Evolutionary conservation across 306 rosid species (phyloP).

Genomic region (Parietaria judaica): DNA sequence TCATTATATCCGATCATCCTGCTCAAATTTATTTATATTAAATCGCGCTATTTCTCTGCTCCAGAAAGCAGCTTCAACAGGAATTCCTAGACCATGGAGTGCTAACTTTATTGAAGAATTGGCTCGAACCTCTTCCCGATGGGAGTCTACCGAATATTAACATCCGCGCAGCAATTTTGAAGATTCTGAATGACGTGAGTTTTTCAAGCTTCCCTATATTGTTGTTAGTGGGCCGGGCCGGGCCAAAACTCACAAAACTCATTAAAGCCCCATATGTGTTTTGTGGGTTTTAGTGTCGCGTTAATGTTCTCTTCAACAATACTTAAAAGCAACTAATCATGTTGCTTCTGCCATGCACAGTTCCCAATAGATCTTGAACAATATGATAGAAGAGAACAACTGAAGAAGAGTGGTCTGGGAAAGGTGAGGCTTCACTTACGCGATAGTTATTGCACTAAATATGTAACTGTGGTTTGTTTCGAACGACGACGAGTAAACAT

Average conservation of each 20-base stretch:
- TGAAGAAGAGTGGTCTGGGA: constrained; percentile 96
- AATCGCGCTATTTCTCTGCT: not conserved
- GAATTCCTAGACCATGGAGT: constrained; percentile 94
- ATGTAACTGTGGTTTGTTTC: not conserved
- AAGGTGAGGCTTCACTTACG: constrained; percentile 42
- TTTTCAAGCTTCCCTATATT: constrained; percentile 6
- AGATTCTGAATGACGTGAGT: constrained; percentile 75
- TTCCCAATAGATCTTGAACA: constrained; percentile 87
- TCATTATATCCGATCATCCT: not conserved
- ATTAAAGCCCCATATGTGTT: too few species aligned
- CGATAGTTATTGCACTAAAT: not conserved
- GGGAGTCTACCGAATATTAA: constrained; percentile 91
- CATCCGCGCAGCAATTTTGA: constrained; percentile 75
- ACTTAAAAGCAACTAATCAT: constrained; percentile 16
- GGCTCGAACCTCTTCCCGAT: constrained; percentile 98
- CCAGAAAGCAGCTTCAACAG: constrained; percentile 85
- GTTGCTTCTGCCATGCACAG: constrained; percentile 47
- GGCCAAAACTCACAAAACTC: too few species aligned
- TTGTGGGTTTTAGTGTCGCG: not conserved
- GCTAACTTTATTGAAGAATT: constrained; percentile 66
- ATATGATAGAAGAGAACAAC: constrained; percentile 83
- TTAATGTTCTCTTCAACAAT: constrained; percentile 5
- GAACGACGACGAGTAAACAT: constrained; percentile 9
- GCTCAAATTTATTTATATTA: not conserved
- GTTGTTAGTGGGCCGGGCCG: not conserved